Evolutionary conservation across 2,329 filamentous ascomycete genomes (phyloP), one percentile per base, ranked within the genome.

Genomic region (Botryotinia globosa): DNA sequence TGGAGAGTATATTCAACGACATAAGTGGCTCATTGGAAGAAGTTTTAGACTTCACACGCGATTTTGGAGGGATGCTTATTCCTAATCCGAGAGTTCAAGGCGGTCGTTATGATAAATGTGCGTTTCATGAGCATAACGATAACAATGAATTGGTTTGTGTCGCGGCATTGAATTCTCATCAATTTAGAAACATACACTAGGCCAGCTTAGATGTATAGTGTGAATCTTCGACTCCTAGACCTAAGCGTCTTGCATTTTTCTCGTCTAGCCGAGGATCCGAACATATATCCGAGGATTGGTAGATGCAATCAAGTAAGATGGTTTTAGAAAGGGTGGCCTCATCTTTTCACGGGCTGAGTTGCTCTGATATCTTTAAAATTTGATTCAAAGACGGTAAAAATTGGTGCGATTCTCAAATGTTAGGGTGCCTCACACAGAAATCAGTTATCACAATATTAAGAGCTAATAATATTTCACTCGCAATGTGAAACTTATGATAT

Each of bases 161-260:
- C 25, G 48, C 48, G 12, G 25, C 48, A 14, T n/a, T 51, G 5
- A 51, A n/a, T 14, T 51, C 48, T n/a, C 48, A 51, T 51, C 48
- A n/a, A 16, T 51, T n/a, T 51, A n/a, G 48, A 51, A n/a, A 14
- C 0, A 51, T n/a, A 6, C 5, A n/a, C 25, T 51, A 51, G 25
- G 6, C 1, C 1, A 51, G 0, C 1, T n/a, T 6, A 6, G 5
- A 5, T 51, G 48, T 14, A 14, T 4, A 51, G 25, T 14, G 4
- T 37, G 37, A 9, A 51, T 6, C 5, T n/a, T n/a, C 48, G 12
- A 51, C 48, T 51, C 5, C 25, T n/a, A 51, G 25, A n/a, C 10
- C 10, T 51, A 14, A 51, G 48, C 12, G 25, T 51, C 25, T 14
- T 51, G 25, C 25, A 51, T 14, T 16, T 51, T 6, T n/a, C 48